Percentiles rank a stretch among this genome's conserved stretches.
These are phyloP conservation scores for Solanum hybrid DNA, from an alignment of 305 asterid genomes.

Conservation along the genomic window DNA sequence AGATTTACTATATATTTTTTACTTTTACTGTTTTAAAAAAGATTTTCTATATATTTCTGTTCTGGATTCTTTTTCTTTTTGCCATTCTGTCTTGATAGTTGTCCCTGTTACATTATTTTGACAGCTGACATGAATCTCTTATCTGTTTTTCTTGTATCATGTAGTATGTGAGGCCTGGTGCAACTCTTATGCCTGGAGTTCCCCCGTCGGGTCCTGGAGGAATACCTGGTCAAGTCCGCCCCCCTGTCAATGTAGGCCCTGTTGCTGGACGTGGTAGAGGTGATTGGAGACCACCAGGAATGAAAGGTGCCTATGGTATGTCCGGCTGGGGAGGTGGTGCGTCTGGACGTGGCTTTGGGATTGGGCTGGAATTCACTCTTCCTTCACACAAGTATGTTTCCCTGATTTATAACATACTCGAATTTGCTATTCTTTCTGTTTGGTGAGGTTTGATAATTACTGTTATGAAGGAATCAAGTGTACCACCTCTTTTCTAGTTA, in stretches of 20 bases:
- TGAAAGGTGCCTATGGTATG: conserved; percentile 56
- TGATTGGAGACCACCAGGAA: conserved; percentile 86
- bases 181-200: conserved; percentile 59
- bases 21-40: neutral
- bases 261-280: conserved; percentile 93
- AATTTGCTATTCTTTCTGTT: neutral
- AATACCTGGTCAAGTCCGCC: conserved; percentile 67
- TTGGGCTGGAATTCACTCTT: conserved; percentile 96
- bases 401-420: neutral
- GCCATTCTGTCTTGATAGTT: neutral
- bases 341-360: conserved; percentile 83
- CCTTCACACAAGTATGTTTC: conserved; percentile 89
- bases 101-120: neutral
- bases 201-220: conserved; percentile 56
- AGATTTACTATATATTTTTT: neutral
- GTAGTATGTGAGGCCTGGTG: conserved; percentile 99
- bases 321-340: conserved; percentile 69
- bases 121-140: neutral
- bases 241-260: conserved; percentile 50
- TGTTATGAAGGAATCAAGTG: neutral
- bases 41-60: neutral
- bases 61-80: neutral
- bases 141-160: conserved; percentile 20
- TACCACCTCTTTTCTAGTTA: neutral
- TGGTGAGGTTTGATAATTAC: neutral